Conservation (phyloP, 306 rosid genomes). For the Hippophae gyantsensis region DNA sequence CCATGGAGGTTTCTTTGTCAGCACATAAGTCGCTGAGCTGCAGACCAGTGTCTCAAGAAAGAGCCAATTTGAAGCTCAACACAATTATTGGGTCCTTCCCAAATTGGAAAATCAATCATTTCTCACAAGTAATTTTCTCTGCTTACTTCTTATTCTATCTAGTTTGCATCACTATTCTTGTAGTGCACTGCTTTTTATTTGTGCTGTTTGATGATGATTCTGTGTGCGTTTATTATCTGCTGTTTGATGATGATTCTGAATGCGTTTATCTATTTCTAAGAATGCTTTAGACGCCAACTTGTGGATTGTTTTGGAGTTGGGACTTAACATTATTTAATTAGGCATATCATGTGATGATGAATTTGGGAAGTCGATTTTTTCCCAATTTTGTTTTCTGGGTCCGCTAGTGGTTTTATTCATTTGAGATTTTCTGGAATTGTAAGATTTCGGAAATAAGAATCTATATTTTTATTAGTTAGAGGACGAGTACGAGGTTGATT, state of each 20-base stretch:
- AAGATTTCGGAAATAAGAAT: no score
- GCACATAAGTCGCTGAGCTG: constrained; percentile 29
- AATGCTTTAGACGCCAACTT: no score
- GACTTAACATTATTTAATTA: not conserved
- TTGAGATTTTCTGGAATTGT: not conserved
- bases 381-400: constrained; percentile 3
- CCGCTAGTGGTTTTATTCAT: not conserved
- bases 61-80: constrained; percentile 26
- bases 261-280: no score
- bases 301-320: constrained; percentile 11
- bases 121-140: constrained; percentile 24
- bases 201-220: no score
- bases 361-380: not conserved
- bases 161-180: not conserved
- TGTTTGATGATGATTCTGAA: no score
- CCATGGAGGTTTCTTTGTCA: constrained; percentile 46
- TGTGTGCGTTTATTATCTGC: no score
- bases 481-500: no score
- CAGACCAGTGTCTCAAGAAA: constrained; percentile 29
- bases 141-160: not conserved
- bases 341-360: not conserved
- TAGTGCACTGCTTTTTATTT: not conserved
- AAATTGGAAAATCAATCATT: constrained; percentile 19
- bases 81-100: constrained; percentile 34
- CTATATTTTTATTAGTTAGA: no score